These are phyloP conservation scores for Talaromyces nanjingensis DNA, from an alignment of 495 filamentous ascomycete species.

Conservation along the genomic window DNA sequence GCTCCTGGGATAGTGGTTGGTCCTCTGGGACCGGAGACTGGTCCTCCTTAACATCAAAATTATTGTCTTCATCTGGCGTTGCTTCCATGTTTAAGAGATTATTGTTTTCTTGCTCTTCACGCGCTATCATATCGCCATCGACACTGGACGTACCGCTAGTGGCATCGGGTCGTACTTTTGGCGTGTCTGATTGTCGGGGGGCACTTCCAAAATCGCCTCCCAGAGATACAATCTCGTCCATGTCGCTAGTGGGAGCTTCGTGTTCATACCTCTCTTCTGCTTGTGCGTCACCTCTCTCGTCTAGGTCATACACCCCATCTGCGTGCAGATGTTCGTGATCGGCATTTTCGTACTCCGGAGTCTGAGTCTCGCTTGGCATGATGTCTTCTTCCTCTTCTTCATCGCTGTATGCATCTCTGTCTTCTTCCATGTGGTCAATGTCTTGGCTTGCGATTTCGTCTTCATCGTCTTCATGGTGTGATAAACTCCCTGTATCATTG, in stretches of 20 bases:
- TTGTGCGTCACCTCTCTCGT: background rate
- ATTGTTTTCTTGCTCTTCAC: background rate
- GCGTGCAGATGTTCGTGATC: background rate
- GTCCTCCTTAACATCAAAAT: background rate
- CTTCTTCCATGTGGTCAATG: background rate
- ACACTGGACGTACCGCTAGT: no score
- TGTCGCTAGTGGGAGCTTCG: background rate
- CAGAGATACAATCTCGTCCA: background rate
- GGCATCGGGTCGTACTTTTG: background rate
- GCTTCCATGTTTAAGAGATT: no score
- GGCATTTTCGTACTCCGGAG: background rate
- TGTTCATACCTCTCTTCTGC: background rate
- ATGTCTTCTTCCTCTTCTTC: background rate
- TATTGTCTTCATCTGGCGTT: background rate
- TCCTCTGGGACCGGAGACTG: background rate
- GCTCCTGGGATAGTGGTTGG: background rate
- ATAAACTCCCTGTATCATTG: background rate
- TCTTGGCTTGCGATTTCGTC: background rate
- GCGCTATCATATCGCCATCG: background rate
- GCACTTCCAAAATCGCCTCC: background rate
- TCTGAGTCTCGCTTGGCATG: background rate
- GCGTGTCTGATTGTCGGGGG: background rate
- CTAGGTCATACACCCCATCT: background rate
- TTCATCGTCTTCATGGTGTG: slow-evolving; percentile 7
- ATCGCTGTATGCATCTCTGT: slow-evolving; percentile 1